Conservation (phyloP, 768 basidiomycete species). For the Saitozyma sp. region DNA sequence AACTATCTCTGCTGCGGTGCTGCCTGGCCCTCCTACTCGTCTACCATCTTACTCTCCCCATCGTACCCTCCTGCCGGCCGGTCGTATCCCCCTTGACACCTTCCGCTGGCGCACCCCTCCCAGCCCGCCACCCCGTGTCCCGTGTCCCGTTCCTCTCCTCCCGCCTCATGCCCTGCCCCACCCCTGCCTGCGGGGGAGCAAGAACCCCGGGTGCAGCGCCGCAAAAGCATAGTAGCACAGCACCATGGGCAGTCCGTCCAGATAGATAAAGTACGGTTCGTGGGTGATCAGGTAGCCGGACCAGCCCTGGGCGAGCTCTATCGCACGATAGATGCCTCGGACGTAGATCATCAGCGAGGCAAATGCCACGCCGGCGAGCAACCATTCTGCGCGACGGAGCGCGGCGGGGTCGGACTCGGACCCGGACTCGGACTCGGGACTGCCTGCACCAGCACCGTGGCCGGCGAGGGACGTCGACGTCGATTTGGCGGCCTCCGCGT, state of each 20-base stretch:
- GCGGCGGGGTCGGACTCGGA: not conserved
- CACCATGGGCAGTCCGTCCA: conserved; percentile 35
- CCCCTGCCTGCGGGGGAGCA: conserved; percentile 12
- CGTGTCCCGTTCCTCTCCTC: not conserved
- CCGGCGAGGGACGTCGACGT: too few relatives aligned
- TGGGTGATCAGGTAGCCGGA: conserved; percentile 27
- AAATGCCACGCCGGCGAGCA: conserved; percentile 34
- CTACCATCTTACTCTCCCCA: too few relatives aligned
- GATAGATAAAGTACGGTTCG: conserved; percentile 10
- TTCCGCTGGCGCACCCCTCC: too few relatives aligned
- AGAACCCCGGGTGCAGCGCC: conserved; percentile 32
- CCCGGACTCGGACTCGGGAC: not conserved
- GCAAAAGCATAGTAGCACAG: conserved; percentile 33
- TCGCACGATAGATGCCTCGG: conserved; percentile 33
- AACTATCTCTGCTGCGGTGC: too few relatives aligned
- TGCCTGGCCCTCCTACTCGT: too few relatives aligned
- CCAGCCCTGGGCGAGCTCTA: conserved; percentile 42
- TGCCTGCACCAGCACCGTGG: not conserved
- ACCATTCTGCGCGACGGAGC: conserved; percentile 21
- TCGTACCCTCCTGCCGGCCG: too few relatives aligned
- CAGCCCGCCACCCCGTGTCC: too few relatives aligned
- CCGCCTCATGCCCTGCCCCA: not conserved
- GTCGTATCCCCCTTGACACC: too few relatives aligned
- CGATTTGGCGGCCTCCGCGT: not conserved
- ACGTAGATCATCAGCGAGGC: conserved; percentile 41